phyloP scores from a whole-genome alignment of 108 stramenopile genomes.

The Cyclotella atomus region DNA sequence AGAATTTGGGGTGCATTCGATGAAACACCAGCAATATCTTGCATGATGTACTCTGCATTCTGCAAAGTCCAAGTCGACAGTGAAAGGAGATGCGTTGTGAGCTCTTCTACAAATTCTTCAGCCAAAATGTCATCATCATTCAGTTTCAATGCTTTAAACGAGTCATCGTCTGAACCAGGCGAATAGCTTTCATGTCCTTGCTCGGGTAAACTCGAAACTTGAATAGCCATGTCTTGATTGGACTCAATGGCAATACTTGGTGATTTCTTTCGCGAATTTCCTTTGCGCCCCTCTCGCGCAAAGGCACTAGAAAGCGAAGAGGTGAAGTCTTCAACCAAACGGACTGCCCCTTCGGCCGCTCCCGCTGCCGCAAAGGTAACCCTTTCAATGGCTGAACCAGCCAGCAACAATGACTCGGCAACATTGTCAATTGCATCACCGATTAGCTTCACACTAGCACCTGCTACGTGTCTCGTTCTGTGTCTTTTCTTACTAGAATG shows the following conservation, averaged over 20 bases:
- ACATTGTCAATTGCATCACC: constrained; percentile 51
- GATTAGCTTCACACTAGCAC: constrained; percentile 43
- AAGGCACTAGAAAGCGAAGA: constrained; percentile 31
- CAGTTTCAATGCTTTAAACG: not conserved
- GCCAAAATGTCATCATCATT: not conserved
- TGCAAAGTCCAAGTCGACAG: constrained; percentile 6
- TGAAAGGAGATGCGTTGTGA: not conserved
- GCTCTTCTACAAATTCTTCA: not conserved
- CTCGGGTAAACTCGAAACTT: not conserved
- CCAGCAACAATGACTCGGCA: constrained; percentile 47
- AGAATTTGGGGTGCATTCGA: constrained; percentile 34
- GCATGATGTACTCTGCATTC: constrained; percentile 18
- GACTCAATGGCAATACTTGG: no score
- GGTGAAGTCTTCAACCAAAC: constrained; percentile 49
- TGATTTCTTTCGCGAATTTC: not conserved
- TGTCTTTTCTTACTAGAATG: constrained; percentile 5
- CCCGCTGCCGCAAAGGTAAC: constrained; percentile 47
- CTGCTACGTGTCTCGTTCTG: constrained; percentile 29
- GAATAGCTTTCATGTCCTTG: not conserved
- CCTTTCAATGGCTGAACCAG: constrained; percentile 53
- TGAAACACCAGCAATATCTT: constrained; percentile 36
- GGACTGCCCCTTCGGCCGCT: constrained; percentile 50
- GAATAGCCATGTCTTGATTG: no score
- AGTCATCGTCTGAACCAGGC: not conserved
- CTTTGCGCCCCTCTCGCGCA: constrained; percentile 26